Evolutionary conservation across 768 basidiomycete species (phyloP), one percentile per base, ranked within the genome.

Genomic region (Fistulinella prunicolor): DNA sequence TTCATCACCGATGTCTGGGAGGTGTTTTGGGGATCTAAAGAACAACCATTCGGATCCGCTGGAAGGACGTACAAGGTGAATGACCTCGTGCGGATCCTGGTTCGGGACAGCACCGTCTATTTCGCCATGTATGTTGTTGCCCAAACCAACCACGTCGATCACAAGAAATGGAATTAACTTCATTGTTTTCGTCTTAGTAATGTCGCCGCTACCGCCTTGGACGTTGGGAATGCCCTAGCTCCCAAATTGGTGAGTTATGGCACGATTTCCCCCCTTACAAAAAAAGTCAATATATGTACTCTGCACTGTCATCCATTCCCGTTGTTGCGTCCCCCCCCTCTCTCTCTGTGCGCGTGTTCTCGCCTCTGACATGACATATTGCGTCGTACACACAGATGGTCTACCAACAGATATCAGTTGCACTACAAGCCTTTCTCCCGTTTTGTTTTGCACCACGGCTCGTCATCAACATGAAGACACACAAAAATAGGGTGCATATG

Each of bases 71-170:
- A 14, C 9, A 32, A 32, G 20, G 39, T 43, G 16, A 42, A 30
- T 16, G 51, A 56, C 12, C 42, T 59, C 0, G 3, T 56, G 28
- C 42, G 36, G 23, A 54, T 59, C 40, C 22, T 60, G 23, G 40
- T 53, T 37, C 49, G 57, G 10, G 59, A 60, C 41, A 59, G 51
- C 44, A 56, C 45, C 0, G 32, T 59, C 20, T 60, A 60, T 46
- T 60, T 56, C 1, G 49, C 51, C 1, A 53, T 60, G 59, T 60
- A 32, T 1, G 57, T 51, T 14, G 7, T 9, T 32, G 9, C 13
- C 30, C 13, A 32, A 14, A 14, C 30, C 13, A 14, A 32, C 13
- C n/a, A n/a, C n/a, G n/a, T n/a, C n/a, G n/a, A n/a, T n/a, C n/a
- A n/a, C n/a, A n/a, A n/a, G n/a, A n/a, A n/a, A n/a, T n/a, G n/a